Conservation (phyloP, 1,284 basidiomycete species). For the Taiwanofungus camphoratus region DNA sequence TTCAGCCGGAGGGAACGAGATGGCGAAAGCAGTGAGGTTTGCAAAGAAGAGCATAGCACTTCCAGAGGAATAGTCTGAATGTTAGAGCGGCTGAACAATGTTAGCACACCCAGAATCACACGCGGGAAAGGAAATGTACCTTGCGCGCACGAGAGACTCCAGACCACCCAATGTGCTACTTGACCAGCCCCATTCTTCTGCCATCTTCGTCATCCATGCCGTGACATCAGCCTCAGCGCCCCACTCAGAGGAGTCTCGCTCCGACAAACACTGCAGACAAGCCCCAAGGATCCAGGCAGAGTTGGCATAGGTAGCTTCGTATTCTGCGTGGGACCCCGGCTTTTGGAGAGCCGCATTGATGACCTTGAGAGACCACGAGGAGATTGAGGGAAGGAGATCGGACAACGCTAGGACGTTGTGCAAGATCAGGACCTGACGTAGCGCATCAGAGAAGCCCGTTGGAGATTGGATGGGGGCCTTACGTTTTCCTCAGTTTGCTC, state of each 20-base stretch:
- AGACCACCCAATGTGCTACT: conserved; percentile 51
- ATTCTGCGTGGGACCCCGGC: conserved; percentile 29
- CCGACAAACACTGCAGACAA: conserved; percentile 42
- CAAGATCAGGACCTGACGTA: conserved; percentile 37
- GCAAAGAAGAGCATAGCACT: conserved; percentile 42
- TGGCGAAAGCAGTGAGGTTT: conserved; percentile 50
- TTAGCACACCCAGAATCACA: not conserved
- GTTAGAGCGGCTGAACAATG: conserved; percentile 14
- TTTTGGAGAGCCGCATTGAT: conserved; percentile 39
- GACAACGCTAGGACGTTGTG: conserved; percentile 48
- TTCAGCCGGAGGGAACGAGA: conserved; percentile 50
- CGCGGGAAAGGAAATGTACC: conserved; percentile 27
- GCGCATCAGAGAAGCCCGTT: not conserved
- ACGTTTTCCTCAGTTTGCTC: conserved; percentile 31
- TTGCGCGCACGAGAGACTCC: conserved; percentile 42
- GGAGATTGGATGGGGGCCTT: conserved; percentile 6
- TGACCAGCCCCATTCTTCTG: conserved; percentile 54
- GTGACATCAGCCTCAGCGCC: conserved; percentile 36
- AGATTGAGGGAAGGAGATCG: conserved; percentile 40
- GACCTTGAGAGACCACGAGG: conserved; percentile 43
- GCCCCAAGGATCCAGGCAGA: conserved; percentile 48
- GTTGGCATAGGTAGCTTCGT: conserved; percentile 34
- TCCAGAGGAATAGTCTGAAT: conserved; percentile 31
- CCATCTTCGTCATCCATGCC: conserved; percentile 40
- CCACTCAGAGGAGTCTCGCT: conserved; percentile 37